A percentile compares a stretch with the other conserved stretches of the same genome.
These are phyloP conservation scores for Guadua angustifolia DNA, from an alignment of 176 grass and related monocot species.

Conservation along the genomic window DNA sequence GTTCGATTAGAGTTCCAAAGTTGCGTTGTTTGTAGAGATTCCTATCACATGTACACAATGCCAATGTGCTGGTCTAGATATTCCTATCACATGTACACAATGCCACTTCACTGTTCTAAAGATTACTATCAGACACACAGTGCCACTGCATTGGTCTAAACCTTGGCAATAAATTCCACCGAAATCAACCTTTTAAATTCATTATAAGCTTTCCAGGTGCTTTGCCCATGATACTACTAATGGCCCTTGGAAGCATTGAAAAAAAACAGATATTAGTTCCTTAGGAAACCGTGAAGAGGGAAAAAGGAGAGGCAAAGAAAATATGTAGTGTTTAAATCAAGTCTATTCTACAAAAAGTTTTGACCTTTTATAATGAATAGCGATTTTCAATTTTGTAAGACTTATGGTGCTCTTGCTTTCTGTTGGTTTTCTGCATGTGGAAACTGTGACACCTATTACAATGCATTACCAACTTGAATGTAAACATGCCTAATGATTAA, in stretches of 20 bases:
- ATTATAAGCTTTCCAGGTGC: not conserved
- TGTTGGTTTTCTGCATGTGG: conserved; percentile 28
- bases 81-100: not conserved
- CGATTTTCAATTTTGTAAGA: not conserved
- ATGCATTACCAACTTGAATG: conserved; percentile 22
- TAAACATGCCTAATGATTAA: conserved; percentile 9
- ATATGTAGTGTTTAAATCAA: not conserved
- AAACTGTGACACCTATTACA: not conserved
- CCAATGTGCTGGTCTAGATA: not conserved
- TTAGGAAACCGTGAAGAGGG: not conserved
- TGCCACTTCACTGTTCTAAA: not conserved
- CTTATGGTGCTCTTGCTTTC: not conserved
- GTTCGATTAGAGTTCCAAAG: not conserved
- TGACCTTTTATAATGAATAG: not conserved
- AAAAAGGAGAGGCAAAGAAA: not conserved
- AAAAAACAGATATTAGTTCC: not conserved
- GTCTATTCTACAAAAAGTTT: not conserved
- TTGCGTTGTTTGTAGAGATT: not conserved
- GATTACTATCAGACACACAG: not conserved
- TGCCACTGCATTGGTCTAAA: conserved; percentile 2
- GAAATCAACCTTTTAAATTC: not conserved
- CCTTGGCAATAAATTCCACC: not conserved
- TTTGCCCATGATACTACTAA: not conserved
- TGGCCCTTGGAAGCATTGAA: not conserved
- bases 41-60: not conserved